A percentile compares a stretch with the other conserved stretches of the same genome.
phyloP scores from a whole-genome alignment of 2,329 filamentous ascomycete genomes.

The Cladosporium colombiae region DNA sequence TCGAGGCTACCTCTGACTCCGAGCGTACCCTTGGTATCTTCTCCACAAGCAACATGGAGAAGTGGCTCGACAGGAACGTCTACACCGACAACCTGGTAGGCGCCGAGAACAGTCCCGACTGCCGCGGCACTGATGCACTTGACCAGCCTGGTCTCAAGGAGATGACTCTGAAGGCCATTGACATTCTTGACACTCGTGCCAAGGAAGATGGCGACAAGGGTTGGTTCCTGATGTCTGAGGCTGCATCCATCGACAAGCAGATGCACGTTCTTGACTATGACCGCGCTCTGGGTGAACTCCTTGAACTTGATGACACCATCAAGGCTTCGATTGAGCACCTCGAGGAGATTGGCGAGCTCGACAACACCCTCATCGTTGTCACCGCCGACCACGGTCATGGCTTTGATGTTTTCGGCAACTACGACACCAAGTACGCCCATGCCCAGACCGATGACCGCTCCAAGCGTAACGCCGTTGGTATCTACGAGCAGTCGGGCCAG shows the following conservation, averaged over 20 bases:
- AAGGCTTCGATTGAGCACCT: conserved; percentile 73
- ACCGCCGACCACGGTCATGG: conserved; percentile 89
- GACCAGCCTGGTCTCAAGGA: conserved; percentile 84
- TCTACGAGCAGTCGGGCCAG: conserved; percentile 71
- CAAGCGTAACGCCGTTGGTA: conserved; percentile 74
- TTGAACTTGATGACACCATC: conserved; percentile 83
- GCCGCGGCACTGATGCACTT: conserved; percentile 62
- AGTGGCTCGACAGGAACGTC: conserved; percentile 84
- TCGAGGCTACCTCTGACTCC: conserved; percentile 58
- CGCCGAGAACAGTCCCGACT: conserved; percentile 69
- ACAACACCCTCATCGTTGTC: conserved; percentile 77
- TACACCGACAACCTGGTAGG: conserved; percentile 69
- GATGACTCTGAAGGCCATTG: conserved; percentile 85
- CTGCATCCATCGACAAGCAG: conserved; percentile 84
- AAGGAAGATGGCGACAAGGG: conserved; percentile 59
- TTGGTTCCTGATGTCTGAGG: conserved; percentile 87
- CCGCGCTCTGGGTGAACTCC: conserved; percentile 77
- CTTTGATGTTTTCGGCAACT: conserved; percentile 81
- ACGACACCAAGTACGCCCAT: conserved; percentile 76
- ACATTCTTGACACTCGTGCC: conserved; percentile 68
- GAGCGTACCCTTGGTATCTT: conserved; percentile 76
- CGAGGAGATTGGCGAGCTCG: conserved; percentile 62
- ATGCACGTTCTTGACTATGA: conserved; percentile 87
- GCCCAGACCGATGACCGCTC: conserved; percentile 65
- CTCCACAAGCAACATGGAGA: conserved; percentile 71